phyloP scores from a whole-genome alignment of 2,329 filamentous ascomycete species.

The Neofusicoccum umdonicola region DNA sequence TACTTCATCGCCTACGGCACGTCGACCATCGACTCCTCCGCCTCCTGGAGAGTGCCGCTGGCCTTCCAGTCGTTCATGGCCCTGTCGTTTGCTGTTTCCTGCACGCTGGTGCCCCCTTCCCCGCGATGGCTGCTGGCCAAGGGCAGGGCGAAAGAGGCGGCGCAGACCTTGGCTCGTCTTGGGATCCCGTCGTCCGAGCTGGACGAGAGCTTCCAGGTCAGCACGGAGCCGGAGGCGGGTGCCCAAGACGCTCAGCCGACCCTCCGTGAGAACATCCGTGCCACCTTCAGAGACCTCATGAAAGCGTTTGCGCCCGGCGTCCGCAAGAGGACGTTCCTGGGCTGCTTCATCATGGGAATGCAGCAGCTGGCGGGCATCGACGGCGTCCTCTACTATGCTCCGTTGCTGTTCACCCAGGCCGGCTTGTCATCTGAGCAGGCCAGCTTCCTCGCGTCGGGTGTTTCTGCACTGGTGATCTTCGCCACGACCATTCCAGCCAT shows the following conservation, averaged over 20 bases:
- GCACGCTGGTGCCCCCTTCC: conserved; percentile 52
- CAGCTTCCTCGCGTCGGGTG: conserved; percentile 60
- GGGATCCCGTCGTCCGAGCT: conserved; percentile 32
- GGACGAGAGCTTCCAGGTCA: conserved; percentile 7
- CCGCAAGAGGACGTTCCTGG: conserved; percentile 40
- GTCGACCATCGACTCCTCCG: conserved; percentile 44
- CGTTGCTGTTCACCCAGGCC: conserved; percentile 58
- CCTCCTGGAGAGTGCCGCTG: conserved; percentile 59
- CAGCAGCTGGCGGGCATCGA: conserved; percentile 63
- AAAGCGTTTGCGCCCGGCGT: conserved; percentile 26
- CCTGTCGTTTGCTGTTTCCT: conserved; percentile 38
- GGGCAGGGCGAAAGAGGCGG: conserved; percentile 49
- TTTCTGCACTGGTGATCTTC: conserved; percentile 60
- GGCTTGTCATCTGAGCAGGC: conserved; percentile 55
- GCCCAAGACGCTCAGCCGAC: not conserved
- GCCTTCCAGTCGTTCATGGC: conserved; percentile 47
- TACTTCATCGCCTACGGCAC: conserved; percentile 63
- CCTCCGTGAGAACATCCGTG: conserved; percentile 35
- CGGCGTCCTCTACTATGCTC: conserved; percentile 62
- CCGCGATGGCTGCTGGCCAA: conserved; percentile 57
- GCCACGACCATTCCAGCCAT: conserved; percentile 57
- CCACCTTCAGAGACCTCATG: conserved; percentile 24
- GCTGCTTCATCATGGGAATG: conserved; percentile 58
- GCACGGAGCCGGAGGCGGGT: not conserved
- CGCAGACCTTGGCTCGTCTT: conserved; percentile 19